These are phyloP conservation scores for Golubevia pallescens DNA, from an alignment of 1,284 basidiomycete species.

Conservation along the genomic window DNA sequence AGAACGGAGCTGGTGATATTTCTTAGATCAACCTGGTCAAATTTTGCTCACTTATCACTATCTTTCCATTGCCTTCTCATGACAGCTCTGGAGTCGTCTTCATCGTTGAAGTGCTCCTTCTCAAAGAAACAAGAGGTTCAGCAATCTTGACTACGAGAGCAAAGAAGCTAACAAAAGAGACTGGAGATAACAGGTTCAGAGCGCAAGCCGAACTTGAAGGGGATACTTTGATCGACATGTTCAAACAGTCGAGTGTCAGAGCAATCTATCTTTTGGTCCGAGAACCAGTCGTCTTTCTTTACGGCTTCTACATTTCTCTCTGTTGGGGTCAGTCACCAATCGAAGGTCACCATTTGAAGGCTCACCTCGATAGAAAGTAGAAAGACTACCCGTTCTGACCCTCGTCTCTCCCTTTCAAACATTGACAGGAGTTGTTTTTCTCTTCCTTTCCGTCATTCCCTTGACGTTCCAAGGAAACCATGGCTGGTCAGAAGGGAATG, in stretches of 20 bases:
- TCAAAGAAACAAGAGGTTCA: conserved; percentile 63
- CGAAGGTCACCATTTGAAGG: neutral
- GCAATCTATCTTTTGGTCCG: conserved; percentile 53
- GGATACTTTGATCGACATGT: conserved; percentile 51
- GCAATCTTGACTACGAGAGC: conserved; percentile 55
- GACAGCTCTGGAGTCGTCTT: conserved; percentile 45
- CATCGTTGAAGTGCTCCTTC: conserved; percentile 52
- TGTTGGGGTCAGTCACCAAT: conserved; percentile 37
- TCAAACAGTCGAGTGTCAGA: conserved; percentile 52
- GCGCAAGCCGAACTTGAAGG: conserved; percentile 61
- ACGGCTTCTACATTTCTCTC: conserved; percentile 56
- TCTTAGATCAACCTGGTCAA: neutral
- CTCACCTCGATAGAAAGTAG: neutral
- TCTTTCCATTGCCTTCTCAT: too few species aligned
- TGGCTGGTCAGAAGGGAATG: conserved; percentile 59
- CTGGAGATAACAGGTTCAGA: conserved; percentile 56
- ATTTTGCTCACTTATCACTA: neutral
- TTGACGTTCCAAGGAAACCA: conserved; percentile 61
- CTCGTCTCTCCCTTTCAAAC: neutral
- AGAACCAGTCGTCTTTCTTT: conserved; percentile 61
- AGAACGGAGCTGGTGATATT: conserved; percentile 5
- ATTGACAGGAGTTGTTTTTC: conserved; percentile 28
- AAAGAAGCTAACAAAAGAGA: conserved; percentile 56
- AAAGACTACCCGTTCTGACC: neutral
- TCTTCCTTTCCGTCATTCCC: conserved; percentile 60